Evolutionary conservation across 2,329 filamentous ascomycete species (phyloP).

Genomic region (Penicillium olsonii): DNA sequence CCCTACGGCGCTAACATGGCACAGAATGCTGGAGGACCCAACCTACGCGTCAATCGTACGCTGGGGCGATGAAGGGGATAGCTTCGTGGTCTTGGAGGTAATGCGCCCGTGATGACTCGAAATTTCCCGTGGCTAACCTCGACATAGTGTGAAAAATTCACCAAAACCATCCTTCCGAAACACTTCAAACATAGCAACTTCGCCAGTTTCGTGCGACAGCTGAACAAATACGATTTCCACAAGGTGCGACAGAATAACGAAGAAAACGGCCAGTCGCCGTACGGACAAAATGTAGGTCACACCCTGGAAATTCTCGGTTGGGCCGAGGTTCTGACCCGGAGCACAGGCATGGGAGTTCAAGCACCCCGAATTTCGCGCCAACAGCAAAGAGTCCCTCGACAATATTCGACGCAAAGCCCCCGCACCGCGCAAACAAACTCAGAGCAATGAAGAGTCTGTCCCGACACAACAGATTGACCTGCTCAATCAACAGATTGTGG

Average conservation of each 20-base stretch:
- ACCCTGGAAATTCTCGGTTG: not conserved
- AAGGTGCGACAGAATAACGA: conserved; percentile 93
- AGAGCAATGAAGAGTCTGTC: conserved; percentile 70
- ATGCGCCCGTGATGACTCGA: conserved; percentile 19
- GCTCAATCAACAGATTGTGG: conserved; percentile 82
- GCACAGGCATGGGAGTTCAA: conserved; percentile 92
- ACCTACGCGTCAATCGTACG: conserved; percentile 89
- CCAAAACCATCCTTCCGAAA: conserved; percentile 92
- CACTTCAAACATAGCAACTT: conserved; percentile 99
- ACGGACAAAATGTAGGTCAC: conserved; percentile 69
- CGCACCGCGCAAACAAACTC: conserved; percentile 74
- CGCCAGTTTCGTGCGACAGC: conserved; percentile 90
- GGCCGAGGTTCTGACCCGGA: not conserved
- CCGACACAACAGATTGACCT: conserved; percentile 86
- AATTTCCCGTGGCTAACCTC: conserved; percentile 19
- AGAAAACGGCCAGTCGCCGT: conserved; percentile 77
- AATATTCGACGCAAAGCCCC: conserved; percentile 96
- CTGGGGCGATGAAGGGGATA: conserved; percentile 93
- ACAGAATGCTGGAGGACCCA: conserved; percentile 93
- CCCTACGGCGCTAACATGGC: not conserved
- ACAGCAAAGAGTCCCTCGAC: conserved; percentile 94
- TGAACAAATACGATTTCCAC: conserved; percentile 98
- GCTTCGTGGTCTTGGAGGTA: conserved; percentile 97
- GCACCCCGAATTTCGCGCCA: conserved; percentile 91
- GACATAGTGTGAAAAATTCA: conserved; percentile 91